These are phyloP conservation scores for Pseudogymnoascus verrucosus DNA, from an alignment of 2,329 filamentous ascomycete genomes.

Conservation along the genomic window DNA sequence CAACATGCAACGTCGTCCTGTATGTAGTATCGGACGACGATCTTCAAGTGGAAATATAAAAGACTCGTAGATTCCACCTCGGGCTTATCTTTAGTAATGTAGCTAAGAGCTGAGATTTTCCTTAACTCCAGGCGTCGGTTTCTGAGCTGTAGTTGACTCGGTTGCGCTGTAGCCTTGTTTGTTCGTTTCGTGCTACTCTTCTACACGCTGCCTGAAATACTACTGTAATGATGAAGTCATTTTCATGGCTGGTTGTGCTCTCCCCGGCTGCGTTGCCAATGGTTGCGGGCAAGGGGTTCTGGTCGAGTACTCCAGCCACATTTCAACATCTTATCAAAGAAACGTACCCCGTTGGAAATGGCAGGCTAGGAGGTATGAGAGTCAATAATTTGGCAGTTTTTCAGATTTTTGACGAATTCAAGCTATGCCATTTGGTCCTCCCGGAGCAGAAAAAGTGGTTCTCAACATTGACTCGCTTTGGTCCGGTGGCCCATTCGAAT, in stretches of 20 bases:
- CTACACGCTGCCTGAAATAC: not conserved
- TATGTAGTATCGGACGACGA: not conserved
- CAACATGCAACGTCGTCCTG: not conserved
- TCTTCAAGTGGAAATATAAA: not conserved
- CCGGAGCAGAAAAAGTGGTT: constrained; percentile 35
- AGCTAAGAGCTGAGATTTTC: not conserved
- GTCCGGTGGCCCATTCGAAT: constrained; percentile 42
- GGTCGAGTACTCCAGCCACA: constrained; percentile 11
- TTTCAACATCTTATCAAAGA: constrained; percentile 27
- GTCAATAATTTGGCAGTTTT: not conserved
- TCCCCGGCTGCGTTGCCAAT: not conserved
- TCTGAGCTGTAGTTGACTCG: not conserved
- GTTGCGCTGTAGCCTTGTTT: not conserved
- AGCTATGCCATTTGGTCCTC: constrained; percentile 37
- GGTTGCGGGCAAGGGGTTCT: constrained; percentile 1
- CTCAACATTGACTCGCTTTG: constrained; percentile 43
- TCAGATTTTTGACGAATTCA: not conserved
- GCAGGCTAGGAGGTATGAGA: constrained; percentile 34
- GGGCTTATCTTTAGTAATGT: not conserved
- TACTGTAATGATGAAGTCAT: not conserved
- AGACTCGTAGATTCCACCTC: not conserved
- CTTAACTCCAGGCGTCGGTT: not conserved
- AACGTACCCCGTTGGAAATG: constrained; percentile 42
- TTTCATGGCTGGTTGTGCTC: not conserved
- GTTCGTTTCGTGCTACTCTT: not conserved